Conservation (phyloP, 1,284 basidiomycete species). For the Heterobasidion irregulare region DNA sequence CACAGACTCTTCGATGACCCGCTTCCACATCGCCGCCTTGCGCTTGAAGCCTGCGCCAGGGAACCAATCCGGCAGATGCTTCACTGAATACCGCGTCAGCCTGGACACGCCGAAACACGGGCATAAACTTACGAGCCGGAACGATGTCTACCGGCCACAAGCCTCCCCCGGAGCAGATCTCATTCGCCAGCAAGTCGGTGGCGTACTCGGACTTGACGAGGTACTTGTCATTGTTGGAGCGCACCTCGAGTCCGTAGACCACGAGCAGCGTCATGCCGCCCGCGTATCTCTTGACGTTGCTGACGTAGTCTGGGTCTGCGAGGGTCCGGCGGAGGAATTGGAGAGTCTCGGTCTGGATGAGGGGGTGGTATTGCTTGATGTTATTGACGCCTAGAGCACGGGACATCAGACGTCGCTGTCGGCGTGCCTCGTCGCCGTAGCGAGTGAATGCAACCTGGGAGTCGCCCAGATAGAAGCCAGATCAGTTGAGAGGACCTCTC, state of each 20-base stretch:
- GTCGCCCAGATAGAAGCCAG: slow-evolving; percentile 4
- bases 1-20: background rate
- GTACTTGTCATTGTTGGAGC: slow-evolving; percentile 44
- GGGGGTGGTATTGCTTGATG: slow-evolving; percentile 49
- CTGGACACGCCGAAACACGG: background rate
- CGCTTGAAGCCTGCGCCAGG: slow-evolving; percentile 19
- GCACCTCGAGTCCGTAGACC: slow-evolving; percentile 56
- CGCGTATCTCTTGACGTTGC: slow-evolving; percentile 26
- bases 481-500: background rate
- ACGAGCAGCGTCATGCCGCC: slow-evolving; percentile 54
- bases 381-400: slow-evolving; percentile 45
- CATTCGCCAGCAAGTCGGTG: slow-evolving; percentile 48
- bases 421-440: slow-evolving; percentile 52
- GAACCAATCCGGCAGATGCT: slow-evolving; percentile 17
- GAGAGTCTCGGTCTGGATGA: slow-evolving; percentile 42
- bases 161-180: slow-evolving; percentile 50
- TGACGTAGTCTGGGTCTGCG: slow-evolving; percentile 20
- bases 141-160: slow-evolving; percentile 16
- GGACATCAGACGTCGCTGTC: slow-evolving; percentile 59
- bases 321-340: slow-evolving; percentile 23
- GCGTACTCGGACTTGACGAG: slow-evolving; percentile 54
- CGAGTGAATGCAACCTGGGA: slow-evolving; percentile 55
- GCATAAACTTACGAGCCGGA: slow-evolving; percentile 13
- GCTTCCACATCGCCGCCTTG: background rate
- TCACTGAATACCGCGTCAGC: slow-evolving; percentile 6